These are phyloP conservation scores for Pelargonium myrrhifolium DNA, from an alignment of 441 rosid species.

Conservation along the genomic window DNA sequence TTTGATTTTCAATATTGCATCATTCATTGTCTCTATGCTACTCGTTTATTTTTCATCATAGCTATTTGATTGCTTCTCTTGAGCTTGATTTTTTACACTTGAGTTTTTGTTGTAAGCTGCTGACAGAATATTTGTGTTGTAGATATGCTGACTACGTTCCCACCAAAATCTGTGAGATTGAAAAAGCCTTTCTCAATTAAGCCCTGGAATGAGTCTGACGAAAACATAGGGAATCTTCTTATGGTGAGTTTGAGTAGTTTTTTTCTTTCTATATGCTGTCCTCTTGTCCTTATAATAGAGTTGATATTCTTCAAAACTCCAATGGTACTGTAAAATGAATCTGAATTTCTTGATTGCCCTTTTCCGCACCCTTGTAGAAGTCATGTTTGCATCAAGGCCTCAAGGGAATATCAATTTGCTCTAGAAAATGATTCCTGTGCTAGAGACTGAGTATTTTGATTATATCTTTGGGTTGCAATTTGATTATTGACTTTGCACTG, in stretches of 20 bases:
- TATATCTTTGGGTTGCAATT: neutral
- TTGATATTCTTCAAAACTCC: neutral
- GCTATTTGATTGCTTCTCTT: neutral
- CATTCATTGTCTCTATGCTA: neutral
- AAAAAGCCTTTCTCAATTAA: constrained; percentile 57
- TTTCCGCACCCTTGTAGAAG: neutral
- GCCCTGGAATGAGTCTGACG: constrained; percentile 80
- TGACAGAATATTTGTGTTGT: constrained; percentile 23
- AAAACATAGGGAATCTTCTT: constrained; percentile 69
- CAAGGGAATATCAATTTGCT: neutral
- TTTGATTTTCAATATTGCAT: neutral
- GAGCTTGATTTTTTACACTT: constrained; percentile 1
- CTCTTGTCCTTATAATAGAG: neutral
- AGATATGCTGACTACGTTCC: constrained; percentile 57
- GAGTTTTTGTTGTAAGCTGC: constrained; percentile 7
- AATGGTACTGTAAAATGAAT: neutral
- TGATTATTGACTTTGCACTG: neutral
- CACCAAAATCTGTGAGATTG: constrained; percentile 51
- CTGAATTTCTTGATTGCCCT: neutral
- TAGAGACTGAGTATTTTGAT: neutral
- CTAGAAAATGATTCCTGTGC: constrained; percentile 10
- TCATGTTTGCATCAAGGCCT: neutral
- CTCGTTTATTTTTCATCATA: neutral
- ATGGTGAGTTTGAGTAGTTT: constrained; percentile 54
- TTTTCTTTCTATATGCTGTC: constrained; percentile 7